A percentile compares a stretch with the other conserved stretches of the same genome.
Conservation (phyloP, 345 rosid genomes). For the Turnera subulata region DNA sequence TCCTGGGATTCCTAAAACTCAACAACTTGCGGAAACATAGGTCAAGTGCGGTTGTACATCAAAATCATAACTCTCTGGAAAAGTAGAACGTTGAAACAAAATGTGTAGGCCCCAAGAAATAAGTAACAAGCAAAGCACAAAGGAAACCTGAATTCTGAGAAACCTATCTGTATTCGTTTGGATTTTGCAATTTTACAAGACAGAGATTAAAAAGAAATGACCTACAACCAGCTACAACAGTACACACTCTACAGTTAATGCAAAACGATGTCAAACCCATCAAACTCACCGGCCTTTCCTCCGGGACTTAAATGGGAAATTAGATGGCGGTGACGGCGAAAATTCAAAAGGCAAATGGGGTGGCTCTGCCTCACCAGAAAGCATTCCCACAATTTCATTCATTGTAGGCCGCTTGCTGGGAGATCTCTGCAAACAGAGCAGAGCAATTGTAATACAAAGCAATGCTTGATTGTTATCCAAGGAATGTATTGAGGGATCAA, state of each 20-base stretch:
- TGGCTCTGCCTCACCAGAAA: constrained; percentile 57
- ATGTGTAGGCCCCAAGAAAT: constrained; percentile 12
- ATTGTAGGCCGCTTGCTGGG: constrained; percentile 59
- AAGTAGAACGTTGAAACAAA: constrained; percentile 9
- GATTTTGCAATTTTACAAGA: constrained; percentile 24
- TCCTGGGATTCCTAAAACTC: constrained; percentile 31
- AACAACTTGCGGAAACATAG: constrained; percentile 14
- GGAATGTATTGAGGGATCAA: constrained; percentile 58
- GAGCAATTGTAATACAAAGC: constrained; percentile 65
- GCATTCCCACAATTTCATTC: constrained; percentile 68
- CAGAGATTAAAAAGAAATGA: constrained; percentile 19
- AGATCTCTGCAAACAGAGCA: constrained; percentile 65
- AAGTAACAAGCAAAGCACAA: constrained; percentile 5
- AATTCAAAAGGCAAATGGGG: constrained; percentile 74
- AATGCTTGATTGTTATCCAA: constrained; percentile 56
- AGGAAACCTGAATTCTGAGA: neutral
- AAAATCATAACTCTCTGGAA: constrained; percentile 10
- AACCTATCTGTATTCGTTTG: constrained; percentile 9
- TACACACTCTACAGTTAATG: constrained; percentile 37
- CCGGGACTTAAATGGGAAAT: constrained; percentile 21
- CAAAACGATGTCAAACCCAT: neutral
- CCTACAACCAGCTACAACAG: constrained; percentile 22
- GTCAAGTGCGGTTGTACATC: constrained; percentile 13
- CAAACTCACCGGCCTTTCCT: constrained; percentile 23
- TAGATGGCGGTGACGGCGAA: constrained; percentile 69